Evolutionary conservation across 2,329 filamentous ascomycete genomes (phyloP).

Genomic region (Fusarium camptoceras): DNA sequence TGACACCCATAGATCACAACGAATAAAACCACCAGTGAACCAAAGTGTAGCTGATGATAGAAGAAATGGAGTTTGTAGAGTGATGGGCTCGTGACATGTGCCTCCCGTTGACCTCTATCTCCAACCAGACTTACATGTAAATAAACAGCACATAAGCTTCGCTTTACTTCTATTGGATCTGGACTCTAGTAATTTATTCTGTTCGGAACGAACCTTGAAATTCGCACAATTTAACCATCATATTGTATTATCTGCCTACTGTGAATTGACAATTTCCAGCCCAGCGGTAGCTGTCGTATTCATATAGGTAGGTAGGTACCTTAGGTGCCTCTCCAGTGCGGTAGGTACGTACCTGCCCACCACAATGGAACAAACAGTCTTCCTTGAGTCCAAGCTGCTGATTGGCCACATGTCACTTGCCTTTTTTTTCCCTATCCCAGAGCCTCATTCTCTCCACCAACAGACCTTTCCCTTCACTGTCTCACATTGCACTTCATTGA

Average conservation of each 20-base stretch:
- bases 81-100: constrained; percentile 30
- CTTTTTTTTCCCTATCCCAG: constrained; percentile 2
- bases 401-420: constrained; percentile 15
- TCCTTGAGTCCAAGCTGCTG: background rate
- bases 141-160: background rate
- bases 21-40: background rate
- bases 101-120: background rate
- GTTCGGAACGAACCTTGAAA: background rate
- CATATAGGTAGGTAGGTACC: background rate
- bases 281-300: background rate
- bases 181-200: background rate
- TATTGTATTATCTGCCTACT: background rate
- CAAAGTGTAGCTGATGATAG: background rate
- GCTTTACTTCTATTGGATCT: background rate
- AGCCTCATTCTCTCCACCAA: constrained; percentile 33
- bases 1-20: background rate
- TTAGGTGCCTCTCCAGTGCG: background rate
- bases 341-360: background rate
- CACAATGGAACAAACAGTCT: background rate
- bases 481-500: background rate
- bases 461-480: constrained; percentile 11
- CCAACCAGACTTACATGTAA: constrained; percentile 30
- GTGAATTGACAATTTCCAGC: background rate
- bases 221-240: constrained; percentile 19
- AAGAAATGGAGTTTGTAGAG: constrained; percentile 5